Evolutionary conservation across 305 asterid species (phyloP), one percentile per base, ranked within the genome.

Genomic region (Solanum hybrid): DNA sequence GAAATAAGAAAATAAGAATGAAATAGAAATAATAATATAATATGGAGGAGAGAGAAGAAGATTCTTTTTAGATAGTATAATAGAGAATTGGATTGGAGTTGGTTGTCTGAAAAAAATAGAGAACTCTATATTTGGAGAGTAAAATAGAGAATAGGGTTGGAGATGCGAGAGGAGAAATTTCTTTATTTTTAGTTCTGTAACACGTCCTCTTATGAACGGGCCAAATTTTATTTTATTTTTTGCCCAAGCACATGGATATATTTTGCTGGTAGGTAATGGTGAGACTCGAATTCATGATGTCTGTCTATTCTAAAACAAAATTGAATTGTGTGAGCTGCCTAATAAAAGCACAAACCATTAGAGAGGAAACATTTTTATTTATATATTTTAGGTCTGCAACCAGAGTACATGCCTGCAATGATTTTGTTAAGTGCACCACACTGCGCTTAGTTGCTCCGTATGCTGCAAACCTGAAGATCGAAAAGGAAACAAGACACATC

Each of bases 361-460:
- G 75, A 84, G 38, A 15, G 39, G 3, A 33, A 57, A n/a, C 24
- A 11, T 61, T 85, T 84, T 32, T 7, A 85, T 10, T 31, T 26
- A 77, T 41, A 88, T 73, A 87, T 24, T 68, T 51, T 85, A 11
- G 45, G 77, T 85, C 22, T 27, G 32, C 32, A 45, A 91, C 90
- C 57, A 57, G 85, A 85, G 57, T 45, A 91, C 95, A 89, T 92
- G 92, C 99, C 98, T 97, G 99, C 79, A 97, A 92, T 77, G 99
- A 97, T 93, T 97, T 97, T 20, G 99, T 97, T 90, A 97, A 95
- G 95, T 97, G 99, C 92, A 96, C 99, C 90, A 96, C 99, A 90
- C 99, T 96, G 65, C 99, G 98, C 90, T 97, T 97, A 39, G 99
- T 96, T 76, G 99, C 99, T 77, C 99, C 99, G 92, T 97, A 97